Evolutionary conservation across 176 grass and related monocot species (phyloP).

Genomic region (Aegilops bicornis): DNA sequence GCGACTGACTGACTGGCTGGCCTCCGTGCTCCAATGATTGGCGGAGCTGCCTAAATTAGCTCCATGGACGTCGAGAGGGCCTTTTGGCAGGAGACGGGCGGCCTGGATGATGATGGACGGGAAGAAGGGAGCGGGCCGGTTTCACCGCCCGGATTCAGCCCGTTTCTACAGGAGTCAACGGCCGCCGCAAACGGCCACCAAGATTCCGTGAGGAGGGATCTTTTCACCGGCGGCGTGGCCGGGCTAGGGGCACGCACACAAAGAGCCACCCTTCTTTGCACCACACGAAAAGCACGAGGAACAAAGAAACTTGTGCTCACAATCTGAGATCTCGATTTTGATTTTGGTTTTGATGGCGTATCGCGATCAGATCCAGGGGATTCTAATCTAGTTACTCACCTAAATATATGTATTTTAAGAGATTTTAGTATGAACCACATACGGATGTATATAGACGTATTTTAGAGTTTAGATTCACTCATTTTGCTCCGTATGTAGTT

Average conservation of each 20-base stretch:
- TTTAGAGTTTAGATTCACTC: too few relatives aligned
- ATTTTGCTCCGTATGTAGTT: too few relatives aligned
- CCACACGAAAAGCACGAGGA: too few relatives aligned
- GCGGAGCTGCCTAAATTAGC: slow-evolving; percentile 17
- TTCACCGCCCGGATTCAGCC: slow-evolving; percentile 21
- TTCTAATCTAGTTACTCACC: not conserved
- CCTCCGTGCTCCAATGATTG: slow-evolving; percentile 36
- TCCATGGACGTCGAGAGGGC: not conserved
- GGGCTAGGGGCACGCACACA: not conserved
- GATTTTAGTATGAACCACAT: too few relatives aligned
- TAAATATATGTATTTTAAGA: too few relatives aligned
- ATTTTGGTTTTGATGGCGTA: too few relatives aligned
- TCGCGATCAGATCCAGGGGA: not conserved
- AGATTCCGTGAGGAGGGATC: slow-evolving; percentile 40
- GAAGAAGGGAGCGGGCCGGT: not conserved
- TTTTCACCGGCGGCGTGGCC: not conserved
- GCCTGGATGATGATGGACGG: not conserved
- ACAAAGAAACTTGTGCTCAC: too few relatives aligned
- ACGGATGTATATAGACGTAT: too few relatives aligned
- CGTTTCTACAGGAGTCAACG: slow-evolving; percentile 48
- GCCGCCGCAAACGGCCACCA: slow-evolving; percentile 50
- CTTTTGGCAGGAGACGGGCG: slow-evolving; percentile 12
- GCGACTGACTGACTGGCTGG: not conserved
- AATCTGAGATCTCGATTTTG: too few relatives aligned
- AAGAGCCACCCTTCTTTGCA: too few relatives aligned